Evolutionary conservation across 805 yeast species (phyloP), one percentile per base, ranked within the genome.

Genomic region (Candida saitoana): DNA sequence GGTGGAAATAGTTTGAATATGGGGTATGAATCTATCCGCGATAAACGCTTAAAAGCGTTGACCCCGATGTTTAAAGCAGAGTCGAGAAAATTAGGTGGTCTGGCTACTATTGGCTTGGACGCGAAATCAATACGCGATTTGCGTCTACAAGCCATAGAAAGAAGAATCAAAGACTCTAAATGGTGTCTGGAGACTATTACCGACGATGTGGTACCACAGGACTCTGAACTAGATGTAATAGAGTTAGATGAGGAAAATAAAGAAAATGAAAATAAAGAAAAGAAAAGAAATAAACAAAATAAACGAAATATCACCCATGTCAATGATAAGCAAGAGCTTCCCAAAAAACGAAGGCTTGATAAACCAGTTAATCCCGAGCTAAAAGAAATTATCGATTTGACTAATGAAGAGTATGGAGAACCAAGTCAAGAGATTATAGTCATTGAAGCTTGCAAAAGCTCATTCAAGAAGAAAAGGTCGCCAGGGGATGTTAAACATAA

Each of bases 91-190:
- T 47, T 70, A 35, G 62, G 65, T 2, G 20, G 35, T 18, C 54
- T 44, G 2, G 18, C 34, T 12, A 39, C 30, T 9, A 29, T 17
- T 4, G 43, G 41, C 33, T n/a, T 15, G n/a, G 22, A 33, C 9
- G 41, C 44, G 3, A 40, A 27, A 18, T 31, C 30, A 16, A 47
- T 76, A 38, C 63, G 79, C 29, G 74, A 69, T 4, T 56, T 77
- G 36, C 73, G 77, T 34, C 53, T 76, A 14, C 73, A 69, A 44
- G 93, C 95, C 1, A 82, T 87, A 0, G 82, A 82, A 45, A 60
- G 81, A 42, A 63, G 93, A 35, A 55, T 68, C 15, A 59, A 63
- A n/a, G 86, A 79, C 55, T 55, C 67, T 3, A 74, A 72, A 44
- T 70, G 74, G 68, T 80, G 84, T 47, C 53, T 55, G 9, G 46